Percentiles rank a stretch among this genome's conserved stretches.
These are phyloP conservation scores for Lentinula boryana DNA, from an alignment of 768 basidiomycete genomes.

Conservation along the genomic window DNA sequence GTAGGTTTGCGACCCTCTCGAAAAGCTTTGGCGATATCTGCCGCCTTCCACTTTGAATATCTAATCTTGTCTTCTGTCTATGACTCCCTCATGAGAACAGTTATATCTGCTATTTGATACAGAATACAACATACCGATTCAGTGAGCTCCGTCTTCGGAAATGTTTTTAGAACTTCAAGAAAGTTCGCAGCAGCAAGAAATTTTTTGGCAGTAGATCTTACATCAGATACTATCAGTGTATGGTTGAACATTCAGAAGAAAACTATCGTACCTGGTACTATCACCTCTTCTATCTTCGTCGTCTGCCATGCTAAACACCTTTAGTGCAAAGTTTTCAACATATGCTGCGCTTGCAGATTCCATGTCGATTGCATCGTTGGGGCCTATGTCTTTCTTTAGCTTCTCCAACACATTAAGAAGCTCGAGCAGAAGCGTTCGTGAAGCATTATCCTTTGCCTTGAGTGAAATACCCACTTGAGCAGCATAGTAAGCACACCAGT, in stretches of 20 bases:
- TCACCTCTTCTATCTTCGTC: slow-evolving; percentile 80
- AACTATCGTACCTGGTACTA: slow-evolving; percentile 60
- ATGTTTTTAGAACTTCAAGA: slow-evolving; percentile 80
- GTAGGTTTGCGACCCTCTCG: slow-evolving; percentile 86
- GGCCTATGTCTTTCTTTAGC: slow-evolving; percentile 70
- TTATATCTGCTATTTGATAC: neutral
- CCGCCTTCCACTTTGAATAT: slow-evolving; percentile 97
- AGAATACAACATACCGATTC: slow-evolving; percentile 43
- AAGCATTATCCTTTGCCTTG: slow-evolving; percentile 58
- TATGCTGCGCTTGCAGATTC: slow-evolving; percentile 83
- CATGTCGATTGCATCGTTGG: slow-evolving; percentile 75
- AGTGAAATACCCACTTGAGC: slow-evolving; percentile 80
- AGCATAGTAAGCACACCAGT: slow-evolving; percentile 97
- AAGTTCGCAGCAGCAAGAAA: slow-evolving; percentile 95
- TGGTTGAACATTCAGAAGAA: neutral
- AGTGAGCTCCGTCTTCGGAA: slow-evolving; percentile 52
- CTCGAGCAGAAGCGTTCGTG: slow-evolving; percentile 63
- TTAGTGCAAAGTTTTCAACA: slow-evolving; percentile 92
- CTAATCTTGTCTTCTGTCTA: slow-evolving; percentile 85
- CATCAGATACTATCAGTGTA: slow-evolving; percentile 7
- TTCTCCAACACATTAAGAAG: slow-evolving; percentile 76
- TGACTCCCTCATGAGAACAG: slow-evolving; percentile 5
- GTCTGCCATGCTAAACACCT: slow-evolving; percentile 85
- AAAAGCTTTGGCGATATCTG: slow-evolving; percentile 89
- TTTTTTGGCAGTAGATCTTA: slow-evolving; percentile 85